A percentile compares a stretch with the other conserved stretches of the same genome.
These are phyloP conservation scores for Apiotrichum sp. DNA, from an alignment of 1,284 basidiomycete genomes.

Conservation along the genomic window DNA sequence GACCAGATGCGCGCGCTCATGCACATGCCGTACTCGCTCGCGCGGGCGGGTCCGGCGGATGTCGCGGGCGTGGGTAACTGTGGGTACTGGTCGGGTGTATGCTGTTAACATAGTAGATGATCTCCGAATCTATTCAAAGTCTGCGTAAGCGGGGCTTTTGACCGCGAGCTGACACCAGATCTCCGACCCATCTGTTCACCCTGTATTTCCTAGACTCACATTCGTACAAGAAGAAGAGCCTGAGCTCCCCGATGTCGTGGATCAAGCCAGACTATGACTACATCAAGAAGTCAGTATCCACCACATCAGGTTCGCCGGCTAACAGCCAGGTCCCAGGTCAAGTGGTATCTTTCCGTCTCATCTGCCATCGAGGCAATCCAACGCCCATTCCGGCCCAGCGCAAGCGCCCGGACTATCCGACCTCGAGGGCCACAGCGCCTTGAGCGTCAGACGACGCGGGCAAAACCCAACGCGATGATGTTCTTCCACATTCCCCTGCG, in stretches of 20 bases:
- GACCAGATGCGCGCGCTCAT: conserved; percentile 66
- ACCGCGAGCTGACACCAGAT: background rate
- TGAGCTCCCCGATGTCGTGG: conserved; percentile 36
- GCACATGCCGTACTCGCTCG: conserved; percentile 75
- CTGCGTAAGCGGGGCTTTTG: conserved; percentile 42
- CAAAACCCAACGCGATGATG: conserved; percentile 83
- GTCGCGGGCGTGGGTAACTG: conserved; percentile 85
- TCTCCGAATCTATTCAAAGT: conserved; percentile 40
- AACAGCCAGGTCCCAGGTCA: conserved; percentile 56
- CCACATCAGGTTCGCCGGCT: background rate
- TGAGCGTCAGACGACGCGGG: conserved; percentile 53
- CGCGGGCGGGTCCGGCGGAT: conserved; percentile 68
- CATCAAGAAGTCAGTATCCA: conserved; percentile 57
- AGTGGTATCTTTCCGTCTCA: conserved; percentile 80
- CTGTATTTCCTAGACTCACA: conserved; percentile 93
- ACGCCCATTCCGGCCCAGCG: conserved; percentile 67
- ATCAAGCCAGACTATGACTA: conserved; percentile 61
- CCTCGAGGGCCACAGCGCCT: conserved; percentile 2
- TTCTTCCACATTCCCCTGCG: conserved; percentile 92
- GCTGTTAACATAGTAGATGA: conserved; percentile 52
- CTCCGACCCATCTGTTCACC: conserved; percentile 66
- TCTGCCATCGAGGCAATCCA: conserved; percentile 62
- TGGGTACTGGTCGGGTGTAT: conserved; percentile 15
- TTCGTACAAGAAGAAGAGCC: conserved; percentile 54
- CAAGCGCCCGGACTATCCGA: background rate